These are phyloP conservation scores for Trypanosoma brucei DNA, from an alignment of 208 protist genomes.

Conservation along the genomic window DNA sequence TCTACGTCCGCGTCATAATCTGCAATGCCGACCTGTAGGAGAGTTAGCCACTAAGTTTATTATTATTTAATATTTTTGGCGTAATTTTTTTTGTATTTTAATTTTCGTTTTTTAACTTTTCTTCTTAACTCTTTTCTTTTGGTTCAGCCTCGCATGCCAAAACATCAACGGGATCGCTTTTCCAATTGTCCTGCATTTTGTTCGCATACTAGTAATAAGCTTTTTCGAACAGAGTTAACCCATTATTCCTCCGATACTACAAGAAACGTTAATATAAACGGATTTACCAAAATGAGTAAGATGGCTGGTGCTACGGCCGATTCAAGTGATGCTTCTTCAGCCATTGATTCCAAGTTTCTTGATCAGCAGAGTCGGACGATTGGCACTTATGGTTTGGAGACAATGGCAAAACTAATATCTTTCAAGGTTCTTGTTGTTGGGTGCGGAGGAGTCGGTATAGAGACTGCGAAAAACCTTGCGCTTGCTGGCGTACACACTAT, in stretches of 20 bases:
- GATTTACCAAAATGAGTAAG: not conserved
- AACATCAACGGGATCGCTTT: slow-evolving; percentile 2
- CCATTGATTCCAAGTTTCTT: slow-evolving; percentile 79
- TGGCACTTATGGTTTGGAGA: slow-evolving; percentile 90
- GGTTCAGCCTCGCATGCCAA: slow-evolving; percentile 10
- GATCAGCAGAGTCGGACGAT: slow-evolving; percentile 91
- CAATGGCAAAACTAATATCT: slow-evolving; percentile 86
- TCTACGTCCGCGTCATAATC: not conserved
- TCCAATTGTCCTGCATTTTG: slow-evolving; percentile 14
- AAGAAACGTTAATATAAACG: not conserved
- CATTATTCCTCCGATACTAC: not conserved
- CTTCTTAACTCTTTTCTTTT: slow-evolving; percentile 8
- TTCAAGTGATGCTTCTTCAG: not conserved
- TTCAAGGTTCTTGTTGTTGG: slow-evolving; percentile 91
- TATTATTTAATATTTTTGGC: slow-evolving; percentile 10
- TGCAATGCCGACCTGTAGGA: not conserved
- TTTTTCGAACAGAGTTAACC: not conserved
- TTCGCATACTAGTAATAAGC: slow-evolving; percentile 11
- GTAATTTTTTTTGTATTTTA: slow-evolving; percentile 12
- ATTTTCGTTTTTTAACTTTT: slow-evolving; percentile 1
- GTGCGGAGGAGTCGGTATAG: slow-evolving; percentile 85
- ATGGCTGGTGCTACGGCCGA: not conserved
- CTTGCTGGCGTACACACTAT: slow-evolving; percentile 86
- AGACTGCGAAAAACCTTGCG: slow-evolving; percentile 91
- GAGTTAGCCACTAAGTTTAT: not conserved